These are phyloP conservation scores for Candida maris DNA, from an alignment of 805 yeast genomes.

Conservation along the genomic window DNA sequence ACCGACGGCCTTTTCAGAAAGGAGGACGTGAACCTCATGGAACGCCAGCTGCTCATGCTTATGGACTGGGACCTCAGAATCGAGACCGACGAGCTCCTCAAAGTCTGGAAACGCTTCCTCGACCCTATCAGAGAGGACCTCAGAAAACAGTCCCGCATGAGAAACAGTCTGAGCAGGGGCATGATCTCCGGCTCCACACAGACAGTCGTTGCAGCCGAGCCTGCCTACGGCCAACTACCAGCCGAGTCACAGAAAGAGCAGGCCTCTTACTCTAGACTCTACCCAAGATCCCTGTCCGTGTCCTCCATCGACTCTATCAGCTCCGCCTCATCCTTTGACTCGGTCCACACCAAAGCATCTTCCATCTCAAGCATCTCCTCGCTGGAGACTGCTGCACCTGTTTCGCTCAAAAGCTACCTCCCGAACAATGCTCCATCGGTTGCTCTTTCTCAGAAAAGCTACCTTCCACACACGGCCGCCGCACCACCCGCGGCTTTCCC, in stretches of 20 bases:
- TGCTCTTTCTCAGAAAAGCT: constrained; percentile 1
- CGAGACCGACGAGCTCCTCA: constrained; percentile 40
- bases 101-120: constrained; percentile 42
- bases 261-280: constrained; percentile 17
- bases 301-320: constrained; percentile 24
- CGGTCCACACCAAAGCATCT: constrained; percentile 29
- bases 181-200: constrained; percentile 29
- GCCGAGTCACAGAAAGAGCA: constrained; percentile 15
- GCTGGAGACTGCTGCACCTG: neutral
- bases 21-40: constrained; percentile 76
- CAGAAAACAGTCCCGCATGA: constrained; percentile 29
- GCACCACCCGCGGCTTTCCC: neutral
- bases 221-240: constrained; percentile 5
- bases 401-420: constrained; percentile 2
- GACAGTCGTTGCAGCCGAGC: constrained; percentile 20
- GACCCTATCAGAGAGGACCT: constrained; percentile 45
- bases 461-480: constrained; percentile 3
- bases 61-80: constrained; percentile 67
- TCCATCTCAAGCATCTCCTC: constrained; percentile 26
- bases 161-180: constrained; percentile 27
- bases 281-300: constrained; percentile 26
- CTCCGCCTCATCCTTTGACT: constrained; percentile 19
- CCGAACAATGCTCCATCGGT: constrained; percentile 7
- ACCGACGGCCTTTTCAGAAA: constrained; percentile 68
- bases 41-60: constrained; percentile 65